These are phyloP conservation scores for Tripidium arundinaceum DNA, from an alignment of 202 grass and related monocot species.

Conservation along the genomic window DNA sequence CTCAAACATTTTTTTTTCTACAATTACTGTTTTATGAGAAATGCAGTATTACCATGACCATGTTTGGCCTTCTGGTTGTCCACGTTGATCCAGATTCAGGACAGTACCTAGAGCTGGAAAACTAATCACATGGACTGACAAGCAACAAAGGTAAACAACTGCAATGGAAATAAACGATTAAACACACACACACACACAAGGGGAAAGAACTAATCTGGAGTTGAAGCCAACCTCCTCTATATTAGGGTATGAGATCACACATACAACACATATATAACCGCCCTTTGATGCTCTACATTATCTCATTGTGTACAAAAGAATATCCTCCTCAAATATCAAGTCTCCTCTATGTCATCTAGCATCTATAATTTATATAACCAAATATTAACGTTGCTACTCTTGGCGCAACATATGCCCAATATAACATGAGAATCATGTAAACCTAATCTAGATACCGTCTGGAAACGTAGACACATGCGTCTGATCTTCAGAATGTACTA, in stretches of 20 bases:
- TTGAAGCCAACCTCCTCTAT: constrained; percentile 32
- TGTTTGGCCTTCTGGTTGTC: too few species aligned
- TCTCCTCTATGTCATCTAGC: constrained; percentile 37
- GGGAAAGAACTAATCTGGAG: background rate
- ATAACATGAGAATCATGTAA: constrained; percentile 42
- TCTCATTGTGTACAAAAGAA: constrained; percentile 68
- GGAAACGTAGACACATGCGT: background rate
- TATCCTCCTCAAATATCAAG: constrained; percentile 33
- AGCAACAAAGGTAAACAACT: background rate
- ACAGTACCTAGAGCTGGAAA: too few species aligned
- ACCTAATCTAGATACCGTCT: constrained; percentile 23
- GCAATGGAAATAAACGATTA: background rate
- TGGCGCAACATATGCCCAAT: constrained; percentile 33
- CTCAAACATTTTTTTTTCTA: too few species aligned
- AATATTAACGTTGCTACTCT: constrained; percentile 22
- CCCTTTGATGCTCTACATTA: constrained; percentile 51
- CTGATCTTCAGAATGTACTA: constrained; percentile 1
- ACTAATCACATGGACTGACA: too few species aligned
- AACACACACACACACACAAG: background rate
- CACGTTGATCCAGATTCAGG: too few species aligned
- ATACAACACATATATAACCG: constrained; percentile 48
- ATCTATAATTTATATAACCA: constrained; percentile 48
- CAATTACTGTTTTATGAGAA: too few species aligned
- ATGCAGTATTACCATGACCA: too few species aligned
- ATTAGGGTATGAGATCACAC: constrained; percentile 33